Evolutionary conservation across 192 early-diverging fungal genomes (phyloP), one percentile per base, ranked within the genome.

Genomic region (Spinellus fusiger): DNA sequence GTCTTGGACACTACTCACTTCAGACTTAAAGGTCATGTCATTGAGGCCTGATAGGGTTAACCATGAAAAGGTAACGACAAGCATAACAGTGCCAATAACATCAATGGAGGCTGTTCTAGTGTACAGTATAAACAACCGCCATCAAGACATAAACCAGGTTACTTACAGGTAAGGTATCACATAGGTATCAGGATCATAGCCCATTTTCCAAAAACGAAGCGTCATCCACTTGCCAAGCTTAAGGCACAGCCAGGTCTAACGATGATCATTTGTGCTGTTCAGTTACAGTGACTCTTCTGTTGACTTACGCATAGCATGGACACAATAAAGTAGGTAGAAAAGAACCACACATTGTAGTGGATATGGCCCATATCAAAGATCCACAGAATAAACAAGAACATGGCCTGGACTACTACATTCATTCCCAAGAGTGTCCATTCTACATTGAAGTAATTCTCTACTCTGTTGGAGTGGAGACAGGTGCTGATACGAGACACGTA

Each of bases 101-200:
- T 87, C 87, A 59, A 86, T 75, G 18, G 82, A 73, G 0, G 85
- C 83, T 2, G 85, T 87, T 63, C 84, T 84, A 77, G 55, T n/a
- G 64, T 59, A 48, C 64, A 59, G 56, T 72, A 63, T 35, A 37
- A 27, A 48, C 4, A 44, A 64, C 49, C 4, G 53, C 29, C 34
- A 28, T 3, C 31, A 57, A 40, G 13, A 38, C 59, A 57, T 9
- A 31, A 46, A 47, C 12, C 13, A 50, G 23, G 15, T n/a, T 16
- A 77, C 79, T 78, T 74, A 81, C 80, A 82, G 33, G 46, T 77
- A 77, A 0, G 80, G 80, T 22, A 80, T 59, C 1, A 75, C 78
- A 67, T 81, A 88, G 69, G 88, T 87, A 60, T 90, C 88, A 3
- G 88, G 88, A 49, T 90, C 88, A 54, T 86, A 84, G 7, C 82